Conservation (phyloP, 331 rosid species). For the Malus hybrid region DNA sequence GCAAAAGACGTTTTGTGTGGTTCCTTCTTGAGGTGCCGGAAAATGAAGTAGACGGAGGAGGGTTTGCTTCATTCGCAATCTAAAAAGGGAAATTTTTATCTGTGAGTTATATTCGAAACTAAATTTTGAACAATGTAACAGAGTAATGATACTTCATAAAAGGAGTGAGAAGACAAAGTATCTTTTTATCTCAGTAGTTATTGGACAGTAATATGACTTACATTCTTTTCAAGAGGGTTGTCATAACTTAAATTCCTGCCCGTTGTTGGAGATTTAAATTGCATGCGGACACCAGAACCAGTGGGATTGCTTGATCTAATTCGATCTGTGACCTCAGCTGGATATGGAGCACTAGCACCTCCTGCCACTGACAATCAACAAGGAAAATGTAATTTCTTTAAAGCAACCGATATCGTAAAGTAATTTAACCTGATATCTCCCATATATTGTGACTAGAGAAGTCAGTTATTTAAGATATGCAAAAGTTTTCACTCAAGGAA, state of each 20-base stretch:
- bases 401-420: background rate
- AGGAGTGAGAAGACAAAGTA: background rate
- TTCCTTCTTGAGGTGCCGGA: constrained; percentile 60
- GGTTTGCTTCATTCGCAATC: constrained; percentile 47
- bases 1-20: constrained; percentile 36
- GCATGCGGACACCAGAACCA: constrained; percentile 66
- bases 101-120: background rate
- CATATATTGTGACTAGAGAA: background rate
- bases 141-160: background rate
- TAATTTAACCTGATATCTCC: background rate
- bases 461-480: constrained; percentile 1
- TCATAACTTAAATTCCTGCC: constrained; percentile 46
- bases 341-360: constrained; percentile 22
- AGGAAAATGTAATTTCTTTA: background rate
- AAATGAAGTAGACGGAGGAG: constrained; percentile 52
- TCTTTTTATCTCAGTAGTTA: background rate
- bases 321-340: constrained; percentile 54
- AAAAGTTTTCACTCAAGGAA: background rate
- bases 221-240: constrained; percentile 62
- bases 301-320: constrained; percentile 45
- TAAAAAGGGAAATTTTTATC: constrained; percentile 22
- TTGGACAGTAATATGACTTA: constrained; percentile 24
- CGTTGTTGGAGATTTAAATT: constrained; percentile 51
- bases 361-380: constrained; percentile 20
- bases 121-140: constrained; percentile 10